Evolutionary conservation across 495 filamentous ascomycete species (phyloP).

Genomic region (Aspergillus sparsus): DNA sequence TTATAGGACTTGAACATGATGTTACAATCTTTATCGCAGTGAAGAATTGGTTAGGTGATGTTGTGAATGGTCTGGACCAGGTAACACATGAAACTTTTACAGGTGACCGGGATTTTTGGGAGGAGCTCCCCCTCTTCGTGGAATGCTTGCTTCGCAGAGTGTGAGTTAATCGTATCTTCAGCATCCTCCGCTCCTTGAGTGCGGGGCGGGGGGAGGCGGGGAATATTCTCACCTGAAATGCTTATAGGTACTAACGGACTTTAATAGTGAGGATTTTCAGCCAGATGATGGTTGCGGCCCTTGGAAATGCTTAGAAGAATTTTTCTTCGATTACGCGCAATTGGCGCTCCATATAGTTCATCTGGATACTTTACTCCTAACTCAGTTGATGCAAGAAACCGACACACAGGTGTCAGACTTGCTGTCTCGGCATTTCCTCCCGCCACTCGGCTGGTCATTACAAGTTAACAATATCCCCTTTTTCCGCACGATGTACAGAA

Average conservation of each 20-base stretch:
- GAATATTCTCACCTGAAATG: background rate
- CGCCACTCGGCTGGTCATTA: slow-evolving; percentile 33
- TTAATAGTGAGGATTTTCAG: slow-evolving; percentile 32
- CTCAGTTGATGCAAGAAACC: slow-evolving; percentile 27
- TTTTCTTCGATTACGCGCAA: slow-evolving; percentile 37
- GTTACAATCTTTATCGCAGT: slow-evolving; percentile 26
- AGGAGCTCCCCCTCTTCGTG: slow-evolving; percentile 47
- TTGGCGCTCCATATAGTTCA: slow-evolving; percentile 39
- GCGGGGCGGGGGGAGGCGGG: background rate
- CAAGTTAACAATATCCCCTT: slow-evolving; percentile 37
- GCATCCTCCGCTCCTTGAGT: background rate
- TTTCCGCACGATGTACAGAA: slow-evolving; percentile 30
- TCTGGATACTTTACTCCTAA: slow-evolving; percentile 35
- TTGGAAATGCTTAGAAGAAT: slow-evolving; percentile 37
- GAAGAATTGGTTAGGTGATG: slow-evolving; percentile 41
- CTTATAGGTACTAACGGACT: slow-evolving; percentile 13
- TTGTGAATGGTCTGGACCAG: slow-evolving; percentile 32
- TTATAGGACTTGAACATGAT: slow-evolving; percentile 35
- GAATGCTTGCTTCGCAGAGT: slow-evolving; percentile 47
- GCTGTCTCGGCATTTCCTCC: slow-evolving; percentile 34
- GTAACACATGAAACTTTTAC: slow-evolving; percentile 30
- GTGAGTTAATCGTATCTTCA: slow-evolving; percentile 30
- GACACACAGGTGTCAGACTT: slow-evolving; percentile 30
- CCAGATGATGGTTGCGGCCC: slow-evolving; percentile 31
- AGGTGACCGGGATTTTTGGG: slow-evolving; percentile 55